Evolutionary conservation across 495 filamentous ascomycete genomes (phyloP), one percentile per base, ranked within the genome.

Genomic region (Penicillium macrosclerotiorum): DNA sequence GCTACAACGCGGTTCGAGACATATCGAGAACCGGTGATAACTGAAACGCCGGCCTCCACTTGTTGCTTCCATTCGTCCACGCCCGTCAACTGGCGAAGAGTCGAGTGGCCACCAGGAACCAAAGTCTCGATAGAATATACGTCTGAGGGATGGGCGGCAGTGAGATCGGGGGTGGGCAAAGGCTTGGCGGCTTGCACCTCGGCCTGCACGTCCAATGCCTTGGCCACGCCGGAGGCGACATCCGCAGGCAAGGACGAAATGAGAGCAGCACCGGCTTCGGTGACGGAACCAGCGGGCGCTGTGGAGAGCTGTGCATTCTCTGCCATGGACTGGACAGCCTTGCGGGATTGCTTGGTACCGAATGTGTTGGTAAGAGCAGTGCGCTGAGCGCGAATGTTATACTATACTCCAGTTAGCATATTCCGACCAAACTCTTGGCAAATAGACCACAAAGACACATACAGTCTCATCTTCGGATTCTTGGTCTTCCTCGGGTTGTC

Each of bases 341-440:
- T 95, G 74, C 86, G 86, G 2, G 94, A 83, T 70, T 94, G 94
- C 72, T 89, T 94, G 25, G 90, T 95, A 52, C 93, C 94, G 70
- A 98, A 98, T 37, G 85, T 83, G 56, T 89, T 80, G 49, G 90
- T 93, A 4, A 98, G 84, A 26, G 82, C 79, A 33, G 79, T 83
- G 49, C 80, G 80, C 59, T 75, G 73, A 20, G 80, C 76, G 54
- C 76, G 69, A 54, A 78, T 73, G 30, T 72, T 65, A 78, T 75
- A 80, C 61, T 64, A 42, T 32, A 26, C 39, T 51, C 67, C 22
- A 8, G 26, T 34, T 32, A 50, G 41, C 31, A 8, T 33, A n/a
- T 29, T 27, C 9, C n/a, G 32, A 22, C 14, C 22, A 1, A 16
- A 7, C 3, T 8, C 9, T 36, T 1, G 8, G 9, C 4, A 29